phyloP scores from a whole-genome alignment of 2,329 filamentous ascomycete species.

The Tolypocladium tropicale region DNA sequence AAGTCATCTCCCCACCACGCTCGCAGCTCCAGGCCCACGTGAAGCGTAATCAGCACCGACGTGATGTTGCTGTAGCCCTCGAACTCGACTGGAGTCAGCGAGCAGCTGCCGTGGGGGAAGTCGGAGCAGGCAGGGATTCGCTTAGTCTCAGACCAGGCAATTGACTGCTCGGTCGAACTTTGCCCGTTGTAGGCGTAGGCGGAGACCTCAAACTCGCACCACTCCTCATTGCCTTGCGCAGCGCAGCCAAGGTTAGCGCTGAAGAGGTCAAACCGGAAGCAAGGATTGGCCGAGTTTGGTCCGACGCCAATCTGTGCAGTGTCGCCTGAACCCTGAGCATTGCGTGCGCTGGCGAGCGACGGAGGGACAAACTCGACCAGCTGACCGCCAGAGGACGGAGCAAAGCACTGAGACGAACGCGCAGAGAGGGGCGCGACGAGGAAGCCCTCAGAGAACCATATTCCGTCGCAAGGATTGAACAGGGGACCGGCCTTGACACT shows the following conservation, averaged over 20 bases:
- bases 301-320: conserved; percentile 29
- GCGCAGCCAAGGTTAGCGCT: conserved; percentile 28
- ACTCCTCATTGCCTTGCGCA: conserved; percentile 21
- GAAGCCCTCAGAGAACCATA: conserved; percentile 33
- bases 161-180: conserved; percentile 21
- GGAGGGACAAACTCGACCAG: conserved; percentile 29
- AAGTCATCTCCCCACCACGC: conserved; percentile 33
- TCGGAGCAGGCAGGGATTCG: conserved; percentile 25
- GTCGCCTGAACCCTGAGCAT: conserved; percentile 16
- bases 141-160: conserved; percentile 29
- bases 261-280: conserved; percentile 29
- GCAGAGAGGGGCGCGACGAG: conserved; percentile 24
- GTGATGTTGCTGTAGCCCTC: conserved; percentile 28
- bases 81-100: conserved; percentile 23
- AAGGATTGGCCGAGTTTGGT: conserved; percentile 22
- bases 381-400: conserved; percentile 27
- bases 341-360: conserved; percentile 16
- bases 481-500: conserved; percentile 23
- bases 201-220: conserved; percentile 31
- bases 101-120: conserved; percentile 21
- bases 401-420: conserved; percentile 20
- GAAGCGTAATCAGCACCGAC: conserved; percentile 26
- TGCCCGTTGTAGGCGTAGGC: conserved; percentile 26
- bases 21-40: conserved; percentile 24
- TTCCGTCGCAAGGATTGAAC: conserved; percentile 26